These are phyloP conservation scores for Pelargonium cotyledonis DNA, from an alignment of 441 rosid genomes.

Conservation along the genomic window DNA sequence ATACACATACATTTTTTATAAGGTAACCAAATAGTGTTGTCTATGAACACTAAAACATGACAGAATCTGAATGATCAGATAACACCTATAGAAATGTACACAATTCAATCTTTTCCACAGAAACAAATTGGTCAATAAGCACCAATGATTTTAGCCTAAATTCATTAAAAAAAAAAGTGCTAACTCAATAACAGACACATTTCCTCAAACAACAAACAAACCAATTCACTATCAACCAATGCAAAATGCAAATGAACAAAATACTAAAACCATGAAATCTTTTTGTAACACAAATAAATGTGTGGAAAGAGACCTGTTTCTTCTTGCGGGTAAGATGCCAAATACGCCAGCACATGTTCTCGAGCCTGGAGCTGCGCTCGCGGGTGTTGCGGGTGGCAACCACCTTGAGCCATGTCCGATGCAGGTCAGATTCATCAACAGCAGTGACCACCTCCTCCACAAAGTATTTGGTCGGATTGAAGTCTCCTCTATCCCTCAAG, in stretches of 20 bases:
- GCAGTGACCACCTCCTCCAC: slow-evolving; percentile 94
- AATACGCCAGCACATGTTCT: slow-evolving; percentile 99
- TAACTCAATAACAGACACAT: no score
- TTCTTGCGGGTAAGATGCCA: slow-evolving; percentile 99
- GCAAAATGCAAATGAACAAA: not conserved
- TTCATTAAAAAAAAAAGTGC: no score
- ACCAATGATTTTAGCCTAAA: no score
- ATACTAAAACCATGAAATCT: not conserved
- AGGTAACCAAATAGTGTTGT: no score
- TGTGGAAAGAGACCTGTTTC: slow-evolving; percentile 62
- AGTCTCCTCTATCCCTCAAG: slow-evolving; percentile 47
- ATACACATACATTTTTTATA: no score
- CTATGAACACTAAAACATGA: not conserved
- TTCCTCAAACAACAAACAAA: no score
- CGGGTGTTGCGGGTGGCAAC: slow-evolving; percentile 89
- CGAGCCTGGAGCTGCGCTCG: slow-evolving; percentile 88
- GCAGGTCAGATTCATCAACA: slow-evolving; percentile 84
- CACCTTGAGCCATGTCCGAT: slow-evolving; percentile 92
- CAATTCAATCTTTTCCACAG: not conserved
- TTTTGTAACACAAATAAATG: no score
- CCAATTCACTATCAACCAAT: no score
- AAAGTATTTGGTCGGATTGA: slow-evolving; percentile 82
- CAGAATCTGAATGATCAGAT: not conserved
- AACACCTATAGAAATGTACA: not conserved
- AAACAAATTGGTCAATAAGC: no score